Evolutionary conservation across 2,329 filamentous ascomycete genomes (phyloP).

Genomic region (Microcera coccophila): DNA sequence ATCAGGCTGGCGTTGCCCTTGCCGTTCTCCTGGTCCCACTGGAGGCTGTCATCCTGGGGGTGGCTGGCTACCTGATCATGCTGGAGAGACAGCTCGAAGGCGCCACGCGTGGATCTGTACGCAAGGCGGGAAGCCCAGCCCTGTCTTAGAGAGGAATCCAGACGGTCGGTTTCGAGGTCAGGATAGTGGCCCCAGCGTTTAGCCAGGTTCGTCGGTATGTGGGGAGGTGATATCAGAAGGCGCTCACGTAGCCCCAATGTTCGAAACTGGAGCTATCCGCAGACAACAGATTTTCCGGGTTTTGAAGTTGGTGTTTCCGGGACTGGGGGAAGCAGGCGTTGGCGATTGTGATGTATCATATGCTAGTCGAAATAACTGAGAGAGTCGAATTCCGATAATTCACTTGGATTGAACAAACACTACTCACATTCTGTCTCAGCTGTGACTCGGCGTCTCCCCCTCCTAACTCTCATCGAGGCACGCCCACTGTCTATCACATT

Average conservation of each 20-base stretch:
- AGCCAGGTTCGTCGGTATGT: not conserved
- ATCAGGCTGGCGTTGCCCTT: conserved; percentile 51
- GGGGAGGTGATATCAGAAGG: not conserved
- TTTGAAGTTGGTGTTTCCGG: conserved; percentile 1
- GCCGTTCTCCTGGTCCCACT: conserved; percentile 55
- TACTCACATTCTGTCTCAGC: not conserved
- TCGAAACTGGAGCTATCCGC: too few relatives aligned
- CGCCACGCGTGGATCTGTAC: conserved; percentile 23
- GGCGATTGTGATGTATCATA: not conserved
- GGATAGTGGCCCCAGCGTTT: not conserved
- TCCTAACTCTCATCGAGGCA: not conserved
- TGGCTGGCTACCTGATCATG: conserved; percentile 44
- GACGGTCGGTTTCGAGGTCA: not conserved
- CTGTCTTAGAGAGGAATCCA: conserved; percentile 17
- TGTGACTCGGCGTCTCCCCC: not conserved
- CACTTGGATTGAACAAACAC: too few relatives aligned
- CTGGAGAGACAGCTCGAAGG: conserved; percentile 40
- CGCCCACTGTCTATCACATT: too few relatives aligned
- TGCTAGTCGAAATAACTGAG: not conserved
- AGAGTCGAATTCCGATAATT: not conserved
- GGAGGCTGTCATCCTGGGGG: conserved; percentile 46
- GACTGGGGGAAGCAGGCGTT: not conserved
- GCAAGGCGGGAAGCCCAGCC: conserved; percentile 33
- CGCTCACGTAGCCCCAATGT: too few relatives aligned
- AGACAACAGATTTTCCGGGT: too few relatives aligned